Evolutionary conservation across 1,284 basidiomycete species (phyloP), one percentile per base, ranked within the genome.

Genomic region (Coniferiporia weirii): DNA sequence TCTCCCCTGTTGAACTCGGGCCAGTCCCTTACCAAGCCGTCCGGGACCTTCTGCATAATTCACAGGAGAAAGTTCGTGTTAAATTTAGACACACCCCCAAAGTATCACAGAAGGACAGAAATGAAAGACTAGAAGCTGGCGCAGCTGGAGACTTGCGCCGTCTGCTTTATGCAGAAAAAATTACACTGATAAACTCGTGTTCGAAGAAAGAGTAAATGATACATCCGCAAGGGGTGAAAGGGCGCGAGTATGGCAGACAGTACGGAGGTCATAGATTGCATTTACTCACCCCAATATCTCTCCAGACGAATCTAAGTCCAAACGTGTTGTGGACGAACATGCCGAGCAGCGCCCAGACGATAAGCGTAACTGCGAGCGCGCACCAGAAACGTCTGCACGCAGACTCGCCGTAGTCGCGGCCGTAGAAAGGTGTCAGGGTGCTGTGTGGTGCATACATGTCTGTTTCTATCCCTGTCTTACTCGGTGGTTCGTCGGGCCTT

Each of bases 331-430:
- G 22, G 4, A 52, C 20, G 13, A 56, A 34, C 38, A 60, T 15
- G 15, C n/a, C 35, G 4, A 52, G 27, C n/a, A 60, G 27, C 34
- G 52, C 13, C 54, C 54, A 60, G n/a, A 52, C 40, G 38, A 46
- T 9, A 5, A 56, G 19, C 10, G 59, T 48, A 43, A 47, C 54
- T 20, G 40, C 36, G n/a, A 60, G 13, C 45, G 59, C 48, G 12
- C 27, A 36, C 13, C 38, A 46, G 17, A 60, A 56, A 5, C 59
- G 53, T n/a, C 19, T 38, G 27, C 34, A 9, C 7, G 59, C 48
- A 40, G 17, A 36, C 32, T 56, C 48, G 15, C 36, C 8, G n/a
- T 20, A 15, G 15, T 8, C 53, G 20, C 34, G 27, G 12, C n/a
- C 36, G 1, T 43, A 19, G 43, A 54, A 54, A 3, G 43, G 40